Evolutionary conservation across 192 early-diverging fungal species (phyloP).

Genomic region (Gorgonomyces haynaldii): DNA sequence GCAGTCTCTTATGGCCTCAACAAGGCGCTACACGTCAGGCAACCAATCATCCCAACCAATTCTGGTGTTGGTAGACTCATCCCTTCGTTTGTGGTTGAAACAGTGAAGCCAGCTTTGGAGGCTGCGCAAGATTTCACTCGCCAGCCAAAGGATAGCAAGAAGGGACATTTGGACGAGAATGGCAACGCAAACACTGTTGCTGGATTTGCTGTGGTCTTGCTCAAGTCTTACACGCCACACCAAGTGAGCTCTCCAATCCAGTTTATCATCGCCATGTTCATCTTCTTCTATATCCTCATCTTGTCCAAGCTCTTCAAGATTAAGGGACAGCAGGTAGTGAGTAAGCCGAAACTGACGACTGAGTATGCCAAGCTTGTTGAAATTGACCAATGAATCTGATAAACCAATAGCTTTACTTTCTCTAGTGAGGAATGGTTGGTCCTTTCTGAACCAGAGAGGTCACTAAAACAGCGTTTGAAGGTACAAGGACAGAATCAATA

Average conservation of each 20-base stretch:
- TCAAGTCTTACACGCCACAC: constrained; percentile 32
- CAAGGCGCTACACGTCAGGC: constrained; percentile 15
- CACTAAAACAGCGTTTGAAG: too few relatives aligned
- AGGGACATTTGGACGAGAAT: background rate
- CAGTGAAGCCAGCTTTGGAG: constrained; percentile 29
- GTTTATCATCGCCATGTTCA: constrained; percentile 24
- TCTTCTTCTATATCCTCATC: constrained; percentile 27
- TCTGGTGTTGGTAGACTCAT: constrained; percentile 24
- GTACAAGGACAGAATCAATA: too few relatives aligned
- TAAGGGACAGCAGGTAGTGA: constrained; percentile 27
- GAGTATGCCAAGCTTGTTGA: too few relatives aligned
- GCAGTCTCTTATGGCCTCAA: constrained; percentile 20
- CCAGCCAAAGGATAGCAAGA: constrained; percentile 1
- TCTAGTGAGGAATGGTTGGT: too few relatives aligned
- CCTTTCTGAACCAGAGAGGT: too few relatives aligned
- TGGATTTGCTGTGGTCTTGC: constrained; percentile 7
- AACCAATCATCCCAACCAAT: constrained; percentile 24
- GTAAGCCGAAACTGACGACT: constrained; percentile 24
- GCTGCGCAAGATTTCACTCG: constrained; percentile 15
- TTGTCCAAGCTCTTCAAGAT: constrained; percentile 26
- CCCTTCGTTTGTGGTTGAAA: constrained; percentile 24
- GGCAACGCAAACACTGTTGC: background rate
- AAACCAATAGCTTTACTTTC: too few relatives aligned
- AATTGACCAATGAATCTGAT: too few relatives aligned
- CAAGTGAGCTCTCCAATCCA: constrained; percentile 23